Conservation (phyloP, 176 grass and related monocot species). For the Carex scoparia region DNA sequence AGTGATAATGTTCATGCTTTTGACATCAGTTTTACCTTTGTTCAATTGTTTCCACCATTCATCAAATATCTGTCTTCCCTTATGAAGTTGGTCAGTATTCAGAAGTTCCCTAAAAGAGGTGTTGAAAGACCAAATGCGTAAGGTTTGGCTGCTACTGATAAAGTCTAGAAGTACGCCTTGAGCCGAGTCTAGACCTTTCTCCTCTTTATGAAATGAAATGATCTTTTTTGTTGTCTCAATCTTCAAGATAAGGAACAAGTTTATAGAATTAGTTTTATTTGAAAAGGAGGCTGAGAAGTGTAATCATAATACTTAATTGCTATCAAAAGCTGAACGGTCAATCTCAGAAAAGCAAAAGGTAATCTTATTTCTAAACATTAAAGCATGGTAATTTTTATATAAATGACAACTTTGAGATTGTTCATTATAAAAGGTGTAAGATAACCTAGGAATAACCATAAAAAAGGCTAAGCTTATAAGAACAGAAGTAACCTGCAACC, state of each 20-base stretch:
- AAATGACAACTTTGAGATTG: background rate
- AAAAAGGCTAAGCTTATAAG: constrained; percentile 21
- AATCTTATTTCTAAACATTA: background rate
- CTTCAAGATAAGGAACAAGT: constrained; percentile 44
- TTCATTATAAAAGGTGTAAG: constrained; percentile 16
- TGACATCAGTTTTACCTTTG: constrained; percentile 56
- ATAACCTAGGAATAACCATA: background rate
- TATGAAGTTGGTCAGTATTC: constrained; percentile 94
- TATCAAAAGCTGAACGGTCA: background rate
- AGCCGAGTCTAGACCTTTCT: constrained; percentile 75
- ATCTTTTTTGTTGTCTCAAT: constrained; percentile 94
- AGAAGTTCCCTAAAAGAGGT: constrained; percentile 81
- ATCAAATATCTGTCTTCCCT: constrained; percentile 89
- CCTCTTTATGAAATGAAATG: constrained; percentile 99
- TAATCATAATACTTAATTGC: background rate
- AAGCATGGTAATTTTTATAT: background rate
- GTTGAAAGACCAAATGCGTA: constrained; percentile 98
- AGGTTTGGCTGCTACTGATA: constrained; percentile 92
- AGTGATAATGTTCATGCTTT: background rate
- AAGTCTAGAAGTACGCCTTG: constrained; percentile 98
- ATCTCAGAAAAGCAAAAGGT: background rate
- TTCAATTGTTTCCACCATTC: constrained; percentile 96
- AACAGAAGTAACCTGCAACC: constrained; percentile 12
- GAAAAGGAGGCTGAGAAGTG: constrained; percentile 3
- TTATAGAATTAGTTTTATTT: constrained; percentile 15